A percentile compares a stretch with the other conserved stretches of the same genome.
Evolutionary conservation across 2,329 filamentous ascomycete genomes (phyloP).

Genomic region (Trichoderma simmonsii): DNA sequence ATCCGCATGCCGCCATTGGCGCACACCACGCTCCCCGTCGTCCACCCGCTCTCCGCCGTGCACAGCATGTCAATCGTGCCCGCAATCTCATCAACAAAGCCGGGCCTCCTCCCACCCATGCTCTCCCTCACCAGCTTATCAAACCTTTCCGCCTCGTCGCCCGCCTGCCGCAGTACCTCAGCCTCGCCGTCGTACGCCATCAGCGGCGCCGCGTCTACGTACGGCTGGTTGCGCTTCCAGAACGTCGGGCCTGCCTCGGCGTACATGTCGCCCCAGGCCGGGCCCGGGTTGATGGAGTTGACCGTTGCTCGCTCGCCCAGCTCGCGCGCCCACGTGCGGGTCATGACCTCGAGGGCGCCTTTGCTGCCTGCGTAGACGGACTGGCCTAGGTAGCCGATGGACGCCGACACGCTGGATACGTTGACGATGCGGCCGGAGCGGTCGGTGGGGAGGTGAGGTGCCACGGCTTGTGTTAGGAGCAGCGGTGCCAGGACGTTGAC

Average conservation of each 20-base stretch:
- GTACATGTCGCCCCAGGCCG: conserved; percentile 54
- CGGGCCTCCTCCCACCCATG: conserved; percentile 36
- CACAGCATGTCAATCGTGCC: conserved; percentile 70
- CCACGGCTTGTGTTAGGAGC: conserved; percentile 69
- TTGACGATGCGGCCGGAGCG: conserved; percentile 58
- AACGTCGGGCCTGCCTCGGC: conserved; percentile 33
- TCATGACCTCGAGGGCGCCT: conserved; percentile 58
- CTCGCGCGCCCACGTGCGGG: conserved; percentile 57
- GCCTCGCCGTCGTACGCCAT: conserved; percentile 34
- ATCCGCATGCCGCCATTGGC: conserved; percentile 58
- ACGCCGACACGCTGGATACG: conserved; percentile 53
- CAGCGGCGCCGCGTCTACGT: conserved; percentile 36
- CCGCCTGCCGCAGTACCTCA: conserved; percentile 30
- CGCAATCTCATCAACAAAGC: conserved; percentile 55
- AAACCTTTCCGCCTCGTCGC: conserved; percentile 32
- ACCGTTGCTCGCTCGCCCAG: conserved; percentile 52
- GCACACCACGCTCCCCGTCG: conserved; percentile 68
- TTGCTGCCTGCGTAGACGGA: conserved; percentile 57
- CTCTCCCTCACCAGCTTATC: conserved; percentile 32
- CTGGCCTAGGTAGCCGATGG: conserved; percentile 52
- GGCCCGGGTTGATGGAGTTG: conserved; percentile 57
- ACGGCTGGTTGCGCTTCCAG: conserved; percentile 39
- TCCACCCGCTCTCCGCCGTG: conserved; percentile 63
- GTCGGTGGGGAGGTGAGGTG: conserved; percentile 67
- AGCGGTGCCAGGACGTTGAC: conserved; percentile 82